Evolutionary conservation across 2,329 filamentous ascomycete genomes (phyloP).

Genomic region (Grosmannia clavigera): DNA sequence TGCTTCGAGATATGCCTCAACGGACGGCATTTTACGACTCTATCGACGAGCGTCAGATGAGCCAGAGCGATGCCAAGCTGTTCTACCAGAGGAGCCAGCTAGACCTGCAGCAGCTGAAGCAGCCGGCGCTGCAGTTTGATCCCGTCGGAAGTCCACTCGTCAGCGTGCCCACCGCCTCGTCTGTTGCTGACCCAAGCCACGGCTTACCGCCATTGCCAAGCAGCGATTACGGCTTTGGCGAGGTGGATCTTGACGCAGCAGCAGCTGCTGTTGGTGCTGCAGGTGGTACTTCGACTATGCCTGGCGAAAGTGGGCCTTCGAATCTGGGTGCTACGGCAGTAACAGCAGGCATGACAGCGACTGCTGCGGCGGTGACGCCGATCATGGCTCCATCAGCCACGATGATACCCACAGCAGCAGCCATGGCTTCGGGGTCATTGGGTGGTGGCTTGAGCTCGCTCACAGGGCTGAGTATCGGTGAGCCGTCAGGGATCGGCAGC

Average conservation of each 20-base stretch:
- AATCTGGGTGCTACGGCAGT: not conserved
- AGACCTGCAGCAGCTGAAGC: slow-evolving; percentile 31
- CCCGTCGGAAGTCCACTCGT: slow-evolving; percentile 14
- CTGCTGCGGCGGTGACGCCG: not conserved
- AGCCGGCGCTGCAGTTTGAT: slow-evolving; percentile 25
- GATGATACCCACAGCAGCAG: not conserved
- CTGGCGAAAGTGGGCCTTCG: not conserved
- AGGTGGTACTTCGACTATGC: not conserved
- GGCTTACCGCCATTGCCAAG: not conserved
- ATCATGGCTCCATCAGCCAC: no score
- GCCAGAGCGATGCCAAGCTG: slow-evolving; percentile 84
- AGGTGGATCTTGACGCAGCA: not conserved
- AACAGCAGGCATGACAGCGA: not conserved
- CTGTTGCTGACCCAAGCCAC: not conserved
- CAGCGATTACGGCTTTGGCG: not conserved
- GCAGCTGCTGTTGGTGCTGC: not conserved
- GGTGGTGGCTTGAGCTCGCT: slow-evolving; percentile 11
- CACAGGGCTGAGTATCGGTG: slow-evolving; percentile 21
- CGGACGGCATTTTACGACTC: slow-evolving; percentile 89
- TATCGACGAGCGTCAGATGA: slow-evolving; percentile 86
- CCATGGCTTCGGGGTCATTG: slow-evolving; percentile 1
- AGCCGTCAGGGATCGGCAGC: slow-evolving; percentile 50
- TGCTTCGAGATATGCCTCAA: slow-evolving; percentile 46
- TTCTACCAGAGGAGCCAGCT: slow-evolving; percentile 86
- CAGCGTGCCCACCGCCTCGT: not conserved